A percentile compares a stretch with the other conserved stretches of the same genome.
phyloP scores from a whole-genome alignment of 148 eudicot species.

The Linanthus parryae region DNA sequence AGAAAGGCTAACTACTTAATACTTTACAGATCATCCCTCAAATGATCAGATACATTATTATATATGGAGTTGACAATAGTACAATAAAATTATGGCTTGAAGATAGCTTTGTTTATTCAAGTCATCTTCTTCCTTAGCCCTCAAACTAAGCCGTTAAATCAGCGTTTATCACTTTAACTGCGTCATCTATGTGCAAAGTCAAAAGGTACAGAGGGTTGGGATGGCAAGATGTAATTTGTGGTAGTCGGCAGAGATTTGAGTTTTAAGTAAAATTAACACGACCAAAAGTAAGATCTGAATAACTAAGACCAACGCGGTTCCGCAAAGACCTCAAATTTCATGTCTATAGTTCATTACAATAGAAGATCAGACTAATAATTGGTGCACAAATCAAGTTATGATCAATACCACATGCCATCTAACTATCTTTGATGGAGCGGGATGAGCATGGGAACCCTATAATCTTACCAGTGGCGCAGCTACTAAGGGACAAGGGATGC shows the following conservation, averaged over 20 bases:
- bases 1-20: too few species aligned
- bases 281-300: not conserved
- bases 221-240: constrained; percentile 3
- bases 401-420: not conserved
- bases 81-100: not conserved
- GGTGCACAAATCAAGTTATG: not conserved
- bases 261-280: not conserved
- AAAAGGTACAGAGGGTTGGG: not conserved
- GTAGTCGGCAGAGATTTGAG: constrained; percentile 12
- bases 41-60: not conserved
- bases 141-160: constrained; percentile 11
- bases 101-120: not conserved
- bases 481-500: too few species aligned
- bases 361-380: not conserved
- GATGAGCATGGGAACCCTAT: too few species aligned
- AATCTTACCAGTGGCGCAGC: too few species aligned
- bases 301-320: not conserved
- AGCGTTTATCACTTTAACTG: not conserved
- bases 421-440: not conserved
- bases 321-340: not conserved
- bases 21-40: not conserved
- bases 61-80: not conserved
- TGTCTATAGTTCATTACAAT: not conserved
- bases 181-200: not conserved
- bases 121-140: constrained; percentile 8